A percentile compares a stretch with the other conserved stretches of the same genome.
Conservation (phyloP, 768 basidiomycete genomes). For the Phlebiopsis flavidoalba region DNA sequence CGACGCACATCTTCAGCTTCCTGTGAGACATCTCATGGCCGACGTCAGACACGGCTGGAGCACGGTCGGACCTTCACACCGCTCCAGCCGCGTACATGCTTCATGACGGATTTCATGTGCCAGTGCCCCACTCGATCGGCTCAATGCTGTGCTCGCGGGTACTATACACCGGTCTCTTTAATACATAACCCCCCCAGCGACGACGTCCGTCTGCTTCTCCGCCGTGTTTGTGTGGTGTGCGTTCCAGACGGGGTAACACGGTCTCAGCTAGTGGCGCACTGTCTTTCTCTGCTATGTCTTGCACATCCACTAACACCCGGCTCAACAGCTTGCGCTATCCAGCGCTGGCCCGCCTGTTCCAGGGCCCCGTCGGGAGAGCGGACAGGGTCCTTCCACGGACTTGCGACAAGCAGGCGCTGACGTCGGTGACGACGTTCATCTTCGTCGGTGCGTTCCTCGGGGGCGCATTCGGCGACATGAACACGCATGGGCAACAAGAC, state of each 20-base stretch:
- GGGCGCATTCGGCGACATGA: conserved; percentile 83
- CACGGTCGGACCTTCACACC: conserved; percentile 47
- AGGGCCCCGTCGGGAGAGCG: conserved; percentile 36
- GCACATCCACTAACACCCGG: not conserved
- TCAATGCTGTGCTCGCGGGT: conserved; percentile 19
- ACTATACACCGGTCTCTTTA: not conserved
- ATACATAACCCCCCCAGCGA: conserved; percentile 38
- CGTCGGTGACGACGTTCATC: conserved; percentile 75
- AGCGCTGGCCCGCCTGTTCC: conserved; percentile 79
- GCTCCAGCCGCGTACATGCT: conserved; percentile 61
- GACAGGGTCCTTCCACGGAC: conserved; percentile 65
- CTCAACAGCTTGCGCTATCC: conserved; percentile 70
- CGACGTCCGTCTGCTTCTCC: conserved; percentile 64
- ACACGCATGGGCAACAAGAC: conserved; percentile 66
- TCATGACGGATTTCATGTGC: conserved; percentile 78
- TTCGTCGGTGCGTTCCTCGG: conserved; percentile 74
- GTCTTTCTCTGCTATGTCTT: not conserved
- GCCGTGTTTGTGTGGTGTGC: conserved; percentile 83
- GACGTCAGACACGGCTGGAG: conserved; percentile 53
- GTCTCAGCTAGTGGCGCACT: conserved; percentile 49
- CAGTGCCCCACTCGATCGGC: not conserved
- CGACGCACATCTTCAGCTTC: conserved; percentile 18
- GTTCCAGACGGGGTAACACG: conserved; percentile 79
- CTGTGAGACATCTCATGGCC: conserved; percentile 20
- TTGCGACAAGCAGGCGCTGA: conserved; percentile 77